Evolutionary conservation across 208 protist species (phyloP), one percentile per base, ranked within the genome.

Genomic region (Trypanosoma mega): DNA sequence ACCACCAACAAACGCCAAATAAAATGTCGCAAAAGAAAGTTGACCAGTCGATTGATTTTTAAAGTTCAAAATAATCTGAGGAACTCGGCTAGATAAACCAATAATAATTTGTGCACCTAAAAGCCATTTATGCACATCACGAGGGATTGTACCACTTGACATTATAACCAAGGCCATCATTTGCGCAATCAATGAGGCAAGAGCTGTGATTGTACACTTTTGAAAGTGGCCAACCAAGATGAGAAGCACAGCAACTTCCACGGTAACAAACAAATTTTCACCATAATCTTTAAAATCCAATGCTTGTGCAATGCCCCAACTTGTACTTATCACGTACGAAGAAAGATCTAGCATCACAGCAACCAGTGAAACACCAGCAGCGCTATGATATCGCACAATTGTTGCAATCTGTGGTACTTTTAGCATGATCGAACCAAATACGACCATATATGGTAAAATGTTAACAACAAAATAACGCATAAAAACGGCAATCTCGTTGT

Each of bases 331-430:
- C 36, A 89, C 72, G 63, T 84, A 96, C 5, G 80, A 77, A 21
- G 82, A 55, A n/a, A 92, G 45, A 55, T 96, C 86, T 20, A 96
- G 45, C 21, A 73, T 64, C 51, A 85, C 72, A 2, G 87, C 64
- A 18, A 64, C 26, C 20, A 91, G 49, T 5, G 84, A 92, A 59
- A 96, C 79, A 39, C 90, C 90, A 24, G 79, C 78, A 0, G 83
- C 85, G 34, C 70, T 81, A 24, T 69, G 60, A 37, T 69, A 54
- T 30, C 72, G 65, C 41, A 68, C 21, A 34, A 96, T 72, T 52
- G 80, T 92, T 18, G 91, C 23, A 58, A 96, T 93, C 74, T 96
- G 90, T 14, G 90, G 90, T 30, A 93, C 60, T 64, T 96, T 96
- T 41, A 96, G 67, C 39, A 90, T 78, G 3, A 84, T 72, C 5